A percentile compares a stretch with the other conserved stretches of the same genome.
These are phyloP conservation scores for Baorangia bicolor DNA, from an alignment of 768 basidiomycete genomes.

Conservation along the genomic window DNA sequence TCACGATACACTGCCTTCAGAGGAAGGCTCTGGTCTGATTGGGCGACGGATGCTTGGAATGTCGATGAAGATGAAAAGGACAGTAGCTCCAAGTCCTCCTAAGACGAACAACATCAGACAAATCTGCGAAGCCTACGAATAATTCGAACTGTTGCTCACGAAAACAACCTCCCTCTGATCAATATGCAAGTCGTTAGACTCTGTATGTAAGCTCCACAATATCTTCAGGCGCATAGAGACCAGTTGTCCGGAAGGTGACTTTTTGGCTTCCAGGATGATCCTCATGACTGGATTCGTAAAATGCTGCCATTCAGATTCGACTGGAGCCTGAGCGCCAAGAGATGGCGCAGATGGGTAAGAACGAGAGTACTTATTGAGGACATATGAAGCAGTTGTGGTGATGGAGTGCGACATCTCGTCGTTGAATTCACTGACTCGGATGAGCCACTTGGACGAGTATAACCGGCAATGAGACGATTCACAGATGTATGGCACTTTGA, in stretches of 20 bases:
- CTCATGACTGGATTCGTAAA: conserved; percentile 68
- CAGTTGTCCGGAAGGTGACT: conserved; percentile 46
- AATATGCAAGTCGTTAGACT: conserved; percentile 35
- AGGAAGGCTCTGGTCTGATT: conserved; percentile 56
- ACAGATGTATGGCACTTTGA: not conserved
- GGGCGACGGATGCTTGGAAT: conserved; percentile 27
- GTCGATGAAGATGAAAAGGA: conserved; percentile 54
- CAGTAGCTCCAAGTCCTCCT: conserved; percentile 80
- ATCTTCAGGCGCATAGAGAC: conserved; percentile 67
- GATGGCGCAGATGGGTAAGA: conserved; percentile 45
- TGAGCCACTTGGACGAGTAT: not conserved
- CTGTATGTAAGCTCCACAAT: conserved; percentile 54
- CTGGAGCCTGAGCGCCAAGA: conserved; percentile 17
- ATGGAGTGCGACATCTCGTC: conserved; percentile 38
- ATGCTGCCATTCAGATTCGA: conserved; percentile 69
- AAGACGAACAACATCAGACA: conserved; percentile 8
- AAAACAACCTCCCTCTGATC: conserved; percentile 61
- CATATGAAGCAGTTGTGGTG: conserved; percentile 55
- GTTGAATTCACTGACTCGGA: not conserved
- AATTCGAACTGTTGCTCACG: conserved; percentile 42
- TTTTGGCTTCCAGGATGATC: conserved; percentile 61
- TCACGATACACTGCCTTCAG: conserved; percentile 80
- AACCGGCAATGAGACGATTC: not conserved
- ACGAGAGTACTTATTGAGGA: conserved; percentile 65
- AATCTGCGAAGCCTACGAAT: not conserved